These are phyloP conservation scores for Brachypodium distachyon DNA, from an alignment of 202 grass and related monocot genomes.

Conservation along the genomic window DNA sequence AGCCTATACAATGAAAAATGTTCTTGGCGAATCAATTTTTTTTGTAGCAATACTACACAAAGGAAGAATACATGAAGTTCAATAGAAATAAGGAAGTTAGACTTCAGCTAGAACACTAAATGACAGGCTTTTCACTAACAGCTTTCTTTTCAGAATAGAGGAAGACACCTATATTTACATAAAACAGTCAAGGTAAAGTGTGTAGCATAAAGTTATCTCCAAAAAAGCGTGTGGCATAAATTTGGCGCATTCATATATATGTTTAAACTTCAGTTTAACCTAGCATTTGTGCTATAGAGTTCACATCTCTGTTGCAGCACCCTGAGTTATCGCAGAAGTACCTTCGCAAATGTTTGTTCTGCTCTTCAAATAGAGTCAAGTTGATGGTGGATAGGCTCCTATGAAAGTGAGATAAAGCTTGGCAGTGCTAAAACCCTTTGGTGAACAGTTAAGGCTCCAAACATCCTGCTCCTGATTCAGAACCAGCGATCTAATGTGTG, in stretches of 20 bases:
- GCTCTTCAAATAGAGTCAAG: too few species aligned
- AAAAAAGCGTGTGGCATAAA: too few species aligned
- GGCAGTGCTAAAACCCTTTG: too few species aligned
- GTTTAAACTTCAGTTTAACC: background rate
- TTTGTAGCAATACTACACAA: background rate
- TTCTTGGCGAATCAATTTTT: background rate
- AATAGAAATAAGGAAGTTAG: slow-evolving; percentile 4
- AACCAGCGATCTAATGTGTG: too few species aligned
- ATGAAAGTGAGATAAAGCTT: too few species aligned
- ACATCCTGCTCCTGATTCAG: too few species aligned
- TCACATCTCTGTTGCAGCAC: background rate
- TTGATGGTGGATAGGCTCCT: too few species aligned
- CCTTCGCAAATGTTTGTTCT: too few species aligned
- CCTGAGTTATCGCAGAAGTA: too few species aligned
- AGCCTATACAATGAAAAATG: slow-evolving; percentile 41
- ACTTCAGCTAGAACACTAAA: background rate
- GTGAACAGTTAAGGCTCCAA: too few species aligned
- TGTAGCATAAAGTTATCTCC: too few species aligned
- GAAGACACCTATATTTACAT: too few species aligned
- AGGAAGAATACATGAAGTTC: background rate
- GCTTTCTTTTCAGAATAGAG: background rate
- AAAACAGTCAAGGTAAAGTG: background rate
- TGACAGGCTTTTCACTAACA: background rate
- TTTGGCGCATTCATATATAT: background rate
- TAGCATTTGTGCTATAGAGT: background rate